Conservation (phyloP, 805 yeast genomes). For the Debaryomyces prosopidis region DNA sequence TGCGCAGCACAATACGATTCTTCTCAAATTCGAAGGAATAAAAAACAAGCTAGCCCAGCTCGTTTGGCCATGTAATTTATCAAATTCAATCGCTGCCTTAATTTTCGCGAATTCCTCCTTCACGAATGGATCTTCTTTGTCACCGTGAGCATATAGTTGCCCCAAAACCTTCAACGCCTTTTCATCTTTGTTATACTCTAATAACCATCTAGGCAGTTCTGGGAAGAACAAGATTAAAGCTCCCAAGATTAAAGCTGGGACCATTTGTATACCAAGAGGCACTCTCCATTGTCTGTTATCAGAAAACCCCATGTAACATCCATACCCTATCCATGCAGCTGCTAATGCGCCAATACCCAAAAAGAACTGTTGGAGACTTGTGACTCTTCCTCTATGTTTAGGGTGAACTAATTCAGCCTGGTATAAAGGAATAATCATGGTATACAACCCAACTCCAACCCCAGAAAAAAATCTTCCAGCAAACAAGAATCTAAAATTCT, state of each 20-base stretch:
- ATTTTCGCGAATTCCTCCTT: neutral
- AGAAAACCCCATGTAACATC: neutral
- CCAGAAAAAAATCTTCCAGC: constrained; percentile 43
- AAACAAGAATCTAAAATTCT: constrained; percentile 34
- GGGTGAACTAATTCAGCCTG: constrained; percentile 43
- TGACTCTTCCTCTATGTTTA: constrained; percentile 38
- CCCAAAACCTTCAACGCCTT: constrained; percentile 39
- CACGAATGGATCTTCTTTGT: neutral
- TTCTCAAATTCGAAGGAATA: neutral
- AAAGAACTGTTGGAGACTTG: neutral
- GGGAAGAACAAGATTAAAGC: constrained; percentile 46
- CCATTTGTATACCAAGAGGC: neutral
- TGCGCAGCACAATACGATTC: neutral
- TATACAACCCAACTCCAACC: constrained; percentile 42
- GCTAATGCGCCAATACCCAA: neutral
- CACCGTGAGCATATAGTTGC: neutral
- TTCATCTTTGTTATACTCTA: constrained; percentile 47
- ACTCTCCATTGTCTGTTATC: neutral
- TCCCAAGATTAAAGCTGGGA: neutral
- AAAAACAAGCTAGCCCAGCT: constrained; percentile 2
- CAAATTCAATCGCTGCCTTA: constrained; percentile 1
- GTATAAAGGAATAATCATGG: constrained; percentile 42
- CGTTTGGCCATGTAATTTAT: neutral
- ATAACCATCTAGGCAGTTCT: constrained; percentile 66
- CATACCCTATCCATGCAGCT: constrained; percentile 8